Evolutionary conservation across 2,329 filamentous ascomycete species (phyloP).

Genomic region (Diaporthe citrichinensis): DNA sequence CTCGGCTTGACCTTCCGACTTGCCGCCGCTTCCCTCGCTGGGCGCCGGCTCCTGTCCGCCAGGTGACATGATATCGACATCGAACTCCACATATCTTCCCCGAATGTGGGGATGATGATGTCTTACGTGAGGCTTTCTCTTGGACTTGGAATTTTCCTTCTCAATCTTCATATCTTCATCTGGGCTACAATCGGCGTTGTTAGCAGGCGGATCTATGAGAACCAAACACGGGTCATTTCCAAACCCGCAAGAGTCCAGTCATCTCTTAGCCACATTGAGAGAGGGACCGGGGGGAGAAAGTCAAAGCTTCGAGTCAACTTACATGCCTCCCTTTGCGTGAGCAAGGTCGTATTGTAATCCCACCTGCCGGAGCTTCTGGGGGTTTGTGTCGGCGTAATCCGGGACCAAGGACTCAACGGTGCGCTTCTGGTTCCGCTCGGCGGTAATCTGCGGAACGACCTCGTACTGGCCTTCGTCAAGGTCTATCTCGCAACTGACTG

Average conservation of each 20-base stretch:
- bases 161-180: slow-evolving; percentile 61
- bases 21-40: not conserved
- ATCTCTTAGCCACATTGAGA: no score
- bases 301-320: not conserved
- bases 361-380: slow-evolving; percentile 75
- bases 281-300: not conserved
- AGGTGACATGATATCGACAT: slow-evolving; percentile 38
- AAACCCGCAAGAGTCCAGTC: no score
- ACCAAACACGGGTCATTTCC: not conserved
- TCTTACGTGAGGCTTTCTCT: slow-evolving; percentile 44
- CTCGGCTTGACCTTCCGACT: not conserved
- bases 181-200: slow-evolving; percentile 39
- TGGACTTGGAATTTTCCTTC: slow-evolving; percentile 46
- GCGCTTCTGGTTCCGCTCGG: slow-evolving; percentile 57
- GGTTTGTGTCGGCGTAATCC: slow-evolving; percentile 57
- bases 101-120: not conserved
- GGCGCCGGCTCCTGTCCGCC: slow-evolving; percentile 43
- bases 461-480: slow-evolving; percentile 78
- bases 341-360: slow-evolving; percentile 74
- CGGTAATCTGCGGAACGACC: slow-evolving; percentile 78
- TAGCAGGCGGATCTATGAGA: not conserved
- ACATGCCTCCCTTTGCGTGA: slow-evolving; percentile 69
- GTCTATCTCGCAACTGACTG: slow-evolving; percentile 79
- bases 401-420: slow-evolving; percentile 73
- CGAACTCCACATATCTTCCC: slow-evolving; percentile 47